Conservation (phyloP, 768 basidiomycete genomes). For the Rubroboletus pulcherrimus region DNA sequence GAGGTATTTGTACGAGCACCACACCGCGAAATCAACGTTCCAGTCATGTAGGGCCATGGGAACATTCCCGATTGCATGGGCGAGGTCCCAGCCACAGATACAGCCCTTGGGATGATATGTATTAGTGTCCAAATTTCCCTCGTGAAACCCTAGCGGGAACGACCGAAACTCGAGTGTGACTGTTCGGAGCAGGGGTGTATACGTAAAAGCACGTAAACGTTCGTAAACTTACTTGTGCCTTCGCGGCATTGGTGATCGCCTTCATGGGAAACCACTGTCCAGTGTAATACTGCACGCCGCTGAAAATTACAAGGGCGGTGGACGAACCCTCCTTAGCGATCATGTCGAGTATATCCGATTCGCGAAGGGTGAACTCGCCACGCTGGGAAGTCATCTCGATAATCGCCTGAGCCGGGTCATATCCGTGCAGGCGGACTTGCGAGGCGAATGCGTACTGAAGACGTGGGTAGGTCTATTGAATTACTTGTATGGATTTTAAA, state of each 20-base stretch:
- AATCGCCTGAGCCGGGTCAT: conserved; percentile 67
- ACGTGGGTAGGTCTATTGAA: conserved; percentile 4
- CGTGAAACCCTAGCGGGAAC: conserved; percentile 8
- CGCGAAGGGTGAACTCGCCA: conserved; percentile 82
- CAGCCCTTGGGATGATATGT: conserved; percentile 61
- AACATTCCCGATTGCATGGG: conserved; percentile 94
- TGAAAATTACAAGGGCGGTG: conserved; percentile 90
- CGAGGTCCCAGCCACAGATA: conserved; percentile 94
- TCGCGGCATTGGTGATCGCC: conserved; percentile 76
- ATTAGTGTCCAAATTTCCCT: conserved; percentile 11
- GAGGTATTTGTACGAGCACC: conserved; percentile 98
- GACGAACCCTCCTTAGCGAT: conserved; percentile 69
- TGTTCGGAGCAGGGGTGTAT: conserved; percentile 10
- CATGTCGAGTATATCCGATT: conserved; percentile 79
- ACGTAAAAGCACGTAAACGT: conserved; percentile 25
- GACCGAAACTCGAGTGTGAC: conserved; percentile 5
- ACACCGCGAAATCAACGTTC: conserved; percentile 95
- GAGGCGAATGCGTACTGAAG: conserved; percentile 91
- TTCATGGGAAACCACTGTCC: conserved; percentile 93
- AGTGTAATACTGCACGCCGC: conserved; percentile 96
- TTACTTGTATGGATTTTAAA: conserved; percentile 12
- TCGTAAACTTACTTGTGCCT: conserved; percentile 61
- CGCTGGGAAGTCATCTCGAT: conserved; percentile 75
- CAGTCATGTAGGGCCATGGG: conserved; percentile 87
- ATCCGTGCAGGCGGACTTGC: conserved; percentile 79